Conservation (phyloP, 208 protist species). For the Vickermania ingenoplastis region DNA sequence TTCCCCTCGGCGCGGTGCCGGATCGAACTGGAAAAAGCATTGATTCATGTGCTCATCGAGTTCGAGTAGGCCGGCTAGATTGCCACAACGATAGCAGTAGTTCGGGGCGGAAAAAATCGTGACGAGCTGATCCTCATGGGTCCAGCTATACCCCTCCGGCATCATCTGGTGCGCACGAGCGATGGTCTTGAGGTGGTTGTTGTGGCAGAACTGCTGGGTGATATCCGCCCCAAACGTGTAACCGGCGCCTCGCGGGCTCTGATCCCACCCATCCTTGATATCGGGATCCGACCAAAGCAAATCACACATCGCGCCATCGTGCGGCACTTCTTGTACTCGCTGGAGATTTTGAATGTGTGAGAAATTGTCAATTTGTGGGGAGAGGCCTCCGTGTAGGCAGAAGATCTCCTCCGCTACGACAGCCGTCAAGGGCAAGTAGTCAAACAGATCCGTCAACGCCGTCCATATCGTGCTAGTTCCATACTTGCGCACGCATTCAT, state of each 20-base stretch:
- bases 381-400: constrained; percentile 95
- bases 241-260: constrained; percentile 95
- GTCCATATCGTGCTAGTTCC: constrained; percentile 96
- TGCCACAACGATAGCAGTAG: constrained; percentile 99
- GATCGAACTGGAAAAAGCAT: constrained; percentile 98
- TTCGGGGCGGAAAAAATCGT: constrained; percentile 99
- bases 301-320: constrained; percentile 99
- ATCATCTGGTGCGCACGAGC: constrained; percentile 96
- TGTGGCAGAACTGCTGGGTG: constrained; percentile 97
- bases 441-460: constrained; percentile 96
- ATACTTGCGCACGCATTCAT: constrained; percentile 98
- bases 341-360: constrained; percentile 94
- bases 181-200: constrained; percentile 96
- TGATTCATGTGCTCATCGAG: constrained; percentile 98
- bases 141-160: constrained; percentile 98
- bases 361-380: constrained; percentile 89
- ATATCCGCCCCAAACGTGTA: constrained; percentile 99
- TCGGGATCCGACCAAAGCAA: constrained; percentile 99
- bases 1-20: constrained; percentile 96
- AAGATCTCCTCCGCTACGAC: constrained; percentile 97
- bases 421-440: constrained; percentile 97
- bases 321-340: constrained; percentile 96
- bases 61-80: constrained; percentile 96
- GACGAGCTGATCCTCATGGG: constrained; percentile 95
- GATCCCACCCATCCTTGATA: constrained; percentile 92